Conservation (phyloP, 2,329 filamentous ascomycete species). For the Acephala macrosclerotiorum region DNA sequence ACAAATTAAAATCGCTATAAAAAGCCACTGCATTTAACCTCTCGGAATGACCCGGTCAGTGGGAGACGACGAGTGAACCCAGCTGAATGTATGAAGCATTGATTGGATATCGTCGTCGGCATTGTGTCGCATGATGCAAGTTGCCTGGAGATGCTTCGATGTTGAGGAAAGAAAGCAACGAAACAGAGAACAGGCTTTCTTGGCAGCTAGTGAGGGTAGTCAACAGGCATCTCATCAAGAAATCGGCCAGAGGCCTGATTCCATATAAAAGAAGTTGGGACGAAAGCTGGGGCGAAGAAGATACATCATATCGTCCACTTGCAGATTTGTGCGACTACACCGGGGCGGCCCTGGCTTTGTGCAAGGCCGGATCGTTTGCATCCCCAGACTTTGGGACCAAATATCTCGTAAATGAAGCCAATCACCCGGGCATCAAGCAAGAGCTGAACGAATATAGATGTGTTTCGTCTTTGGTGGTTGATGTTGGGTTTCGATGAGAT, state of each 20-base stretch:
- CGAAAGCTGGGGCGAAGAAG: neutral
- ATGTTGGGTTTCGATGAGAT: neutral
- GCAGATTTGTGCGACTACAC: neutral
- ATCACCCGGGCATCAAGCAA: neutral
- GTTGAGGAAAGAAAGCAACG: neutral
- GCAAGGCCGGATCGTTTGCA: neutral
- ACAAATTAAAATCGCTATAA: neutral
- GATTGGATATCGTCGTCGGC: neutral
- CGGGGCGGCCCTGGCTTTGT: neutral
- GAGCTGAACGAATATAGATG: neutral
- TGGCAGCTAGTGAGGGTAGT: neutral
- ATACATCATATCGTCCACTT: neutral
- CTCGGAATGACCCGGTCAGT: neutral
- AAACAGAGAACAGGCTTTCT: neutral
- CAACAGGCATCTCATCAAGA: neutral
- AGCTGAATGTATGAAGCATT: neutral
- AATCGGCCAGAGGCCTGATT: neutral
- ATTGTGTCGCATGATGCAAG: neutral
- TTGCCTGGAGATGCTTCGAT: neutral
- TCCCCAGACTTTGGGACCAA: neutral
- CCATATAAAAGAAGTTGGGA: neutral
- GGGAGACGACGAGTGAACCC: neutral
- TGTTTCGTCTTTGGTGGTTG: neutral
- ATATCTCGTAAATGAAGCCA: neutral
- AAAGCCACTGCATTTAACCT: slow-evolving; percentile 3